Percentiles rank a stretch among this genome's conserved stretches.
Conservation (phyloP, 352 stramenopile genomes). For the Phytopythium ostracodes region DNA sequence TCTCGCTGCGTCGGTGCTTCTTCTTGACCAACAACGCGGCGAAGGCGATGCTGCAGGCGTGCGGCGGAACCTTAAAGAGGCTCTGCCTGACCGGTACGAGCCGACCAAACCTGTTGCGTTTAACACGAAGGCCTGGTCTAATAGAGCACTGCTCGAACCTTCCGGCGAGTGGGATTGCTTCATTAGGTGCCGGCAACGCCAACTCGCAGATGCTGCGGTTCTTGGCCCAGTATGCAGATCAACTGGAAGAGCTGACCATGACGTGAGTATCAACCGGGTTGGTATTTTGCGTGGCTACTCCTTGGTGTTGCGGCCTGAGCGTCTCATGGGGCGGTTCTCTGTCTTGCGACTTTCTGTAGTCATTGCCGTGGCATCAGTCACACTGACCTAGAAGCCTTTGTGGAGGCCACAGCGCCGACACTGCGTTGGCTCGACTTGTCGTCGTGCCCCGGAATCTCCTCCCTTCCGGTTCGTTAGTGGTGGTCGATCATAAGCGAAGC, state of each 20-base stretch:
- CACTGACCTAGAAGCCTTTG: conserved; percentile 33
- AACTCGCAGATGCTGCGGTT: conserved; percentile 40
- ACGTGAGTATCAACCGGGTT: conserved; percentile 20
- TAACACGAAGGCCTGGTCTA: too few species aligned
- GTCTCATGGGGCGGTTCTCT: not conserved
- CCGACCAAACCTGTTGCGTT: not conserved
- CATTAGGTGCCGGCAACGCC: conserved; percentile 31
- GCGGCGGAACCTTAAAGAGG: conserved; percentile 29
- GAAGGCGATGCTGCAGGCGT: conserved; percentile 32
- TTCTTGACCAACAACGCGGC: conserved; percentile 39
- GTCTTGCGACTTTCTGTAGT: not conserved
- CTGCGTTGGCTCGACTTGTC: conserved; percentile 52
- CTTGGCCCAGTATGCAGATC: conserved; percentile 22
- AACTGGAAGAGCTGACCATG: conserved; percentile 45
- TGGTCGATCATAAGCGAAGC: too few species aligned
- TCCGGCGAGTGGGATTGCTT: not conserved
- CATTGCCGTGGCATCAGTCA: conserved; percentile 22
- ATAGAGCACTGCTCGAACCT: not conserved
- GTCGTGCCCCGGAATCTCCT: conserved; percentile 36
- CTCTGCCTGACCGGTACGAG: conserved; percentile 43
- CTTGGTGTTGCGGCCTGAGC: not conserved
- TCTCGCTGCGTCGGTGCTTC: conserved; percentile 51
- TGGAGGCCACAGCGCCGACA: conserved; percentile 21
- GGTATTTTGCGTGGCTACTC: too few species aligned
- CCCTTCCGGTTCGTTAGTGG: conserved; percentile 39